A percentile compares a stretch with the other conserved stretches of the same genome.
Conservation (phyloP, 306 rosid genomes). For the Boehmeria nivea region DNA sequence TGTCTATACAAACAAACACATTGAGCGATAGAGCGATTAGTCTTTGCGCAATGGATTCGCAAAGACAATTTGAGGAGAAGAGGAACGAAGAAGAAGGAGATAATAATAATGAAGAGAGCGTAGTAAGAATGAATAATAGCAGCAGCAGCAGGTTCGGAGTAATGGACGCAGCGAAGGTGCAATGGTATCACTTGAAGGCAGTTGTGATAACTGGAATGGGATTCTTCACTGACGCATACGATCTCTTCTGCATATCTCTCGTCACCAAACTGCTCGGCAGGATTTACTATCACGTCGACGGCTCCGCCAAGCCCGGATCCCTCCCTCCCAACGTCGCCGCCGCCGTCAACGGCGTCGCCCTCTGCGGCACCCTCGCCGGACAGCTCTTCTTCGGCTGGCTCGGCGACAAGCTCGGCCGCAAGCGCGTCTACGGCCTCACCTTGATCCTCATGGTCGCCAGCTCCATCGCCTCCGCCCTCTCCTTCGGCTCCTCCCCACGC, state of each 20-base stretch:
- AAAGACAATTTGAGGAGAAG: no score
- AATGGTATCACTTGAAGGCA: conserved; percentile 3
- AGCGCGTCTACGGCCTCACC: conserved; percentile 41
- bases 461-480: conserved; percentile 41
- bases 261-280: conserved; percentile 54
- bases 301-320: conserved; percentile 29
- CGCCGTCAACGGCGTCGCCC: conserved; percentile 43
- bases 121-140: no score
- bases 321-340: conserved; percentile 36
- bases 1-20: no score
- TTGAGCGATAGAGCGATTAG: no score
- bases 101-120: no score
- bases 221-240: conserved; percentile 6
- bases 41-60: no score
- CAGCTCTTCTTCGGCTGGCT: conserved; percentile 24
- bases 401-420: conserved; percentile 43
- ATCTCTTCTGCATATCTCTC: conserved; percentile 26
- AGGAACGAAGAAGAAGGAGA: no score
- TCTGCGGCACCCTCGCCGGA: conserved; percentile 39
- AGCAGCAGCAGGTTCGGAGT: neutral
- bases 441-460: conserved; percentile 35
- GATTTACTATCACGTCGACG: conserved; percentile 25
- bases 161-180: neutral
- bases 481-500: conserved; percentile 25
- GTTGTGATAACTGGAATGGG: conserved; percentile 4